Percentiles rank a stretch among this genome's conserved stretches.
Conservation (phyloP, 169 alveolate species). For the Plasmodium gonderi region DNA sequence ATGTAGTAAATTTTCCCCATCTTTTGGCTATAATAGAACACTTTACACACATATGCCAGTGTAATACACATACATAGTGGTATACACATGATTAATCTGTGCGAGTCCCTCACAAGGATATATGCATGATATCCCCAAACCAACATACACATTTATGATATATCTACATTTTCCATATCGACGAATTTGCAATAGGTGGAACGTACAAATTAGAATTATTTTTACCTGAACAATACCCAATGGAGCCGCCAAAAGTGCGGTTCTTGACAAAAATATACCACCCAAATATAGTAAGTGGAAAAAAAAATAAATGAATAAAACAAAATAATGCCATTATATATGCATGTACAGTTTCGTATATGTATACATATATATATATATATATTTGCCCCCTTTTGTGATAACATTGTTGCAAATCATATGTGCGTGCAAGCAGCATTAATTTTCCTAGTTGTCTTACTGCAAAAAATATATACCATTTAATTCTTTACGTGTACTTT, state of each 20-base stretch:
- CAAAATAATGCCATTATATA: background rate
- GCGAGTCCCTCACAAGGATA: background rate
- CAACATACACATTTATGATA: background rate
- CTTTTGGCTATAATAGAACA: background rate
- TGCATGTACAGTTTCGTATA: background rate
- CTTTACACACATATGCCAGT: background rate
- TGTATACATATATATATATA: constrained; percentile 2
- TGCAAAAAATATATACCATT: no score
- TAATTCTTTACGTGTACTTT: background rate
- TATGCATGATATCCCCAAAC: background rate
- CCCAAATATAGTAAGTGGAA: constrained; percentile 94
- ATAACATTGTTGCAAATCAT: no score
- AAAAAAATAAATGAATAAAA: constrained; percentile 33
- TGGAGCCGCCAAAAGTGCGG: constrained; percentile 99
- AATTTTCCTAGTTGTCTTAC: no score
- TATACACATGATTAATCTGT: background rate
- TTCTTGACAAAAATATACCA: constrained; percentile 98
- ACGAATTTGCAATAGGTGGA: constrained; percentile 85
- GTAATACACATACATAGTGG: background rate
- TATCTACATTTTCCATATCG: background rate
- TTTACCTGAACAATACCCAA: constrained; percentile 99
- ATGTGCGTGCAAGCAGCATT: no score
- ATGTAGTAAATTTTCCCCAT: background rate
- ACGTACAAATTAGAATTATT: constrained; percentile 95
- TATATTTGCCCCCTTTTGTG: no score